Base-by-base conservation (phyloP, 2,329 filamentous ascomycete species). In the Dactylellina haptotyla region DNA sequence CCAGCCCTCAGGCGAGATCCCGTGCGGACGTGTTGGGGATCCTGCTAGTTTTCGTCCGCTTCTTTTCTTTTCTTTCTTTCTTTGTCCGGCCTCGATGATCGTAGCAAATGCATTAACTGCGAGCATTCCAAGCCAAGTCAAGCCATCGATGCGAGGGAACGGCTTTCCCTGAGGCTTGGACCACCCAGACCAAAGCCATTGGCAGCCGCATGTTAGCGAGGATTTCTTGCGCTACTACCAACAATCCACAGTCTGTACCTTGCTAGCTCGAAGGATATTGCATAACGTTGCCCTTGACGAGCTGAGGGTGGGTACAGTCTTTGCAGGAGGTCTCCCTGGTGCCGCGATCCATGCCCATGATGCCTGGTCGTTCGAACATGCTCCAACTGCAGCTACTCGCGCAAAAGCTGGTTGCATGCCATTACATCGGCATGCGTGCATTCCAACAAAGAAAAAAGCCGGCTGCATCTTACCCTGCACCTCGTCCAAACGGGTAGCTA, bases 91-190 rank as follows among this genome's bases (percentile, higher is more conserved):
- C n/a, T 62, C 46, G 59, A 64, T 34, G 46, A 45, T 54, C 59
- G 34, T 32, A 50, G n/a, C n/a, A n/a, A n/a, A n/a, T n/a, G n/a
- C n/a, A n/a, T n/a, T 43, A 50, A 39, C 39, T 48, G 28, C 18
- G 41, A 26, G 62, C 62, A 66, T 66, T 59, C 64, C 54, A 53
- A 20, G 37, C 64, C 54, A 37, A 64, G 58, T 57, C 32, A 46
- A 59, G 67, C 67, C 59, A 72, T 72, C 67, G 67, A 72, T 64
- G 67, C 67, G 67, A 72, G 58, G 58, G 51, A 14, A 14, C 2
- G 12, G 26, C 26, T 10, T 48, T 6, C 18, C 34, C 30, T 39
- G 46, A 43, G 39, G 32, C 58, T 53, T 41, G 53, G 34, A 41
- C 41, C n/a, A 28, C 43, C 39, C 45, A 23, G 23, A 26, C 28